These are phyloP conservation scores for Alternaria brassicicola DNA, from an alignment of 2,329 filamentous ascomycete species.

Conservation along the genomic window DNA sequence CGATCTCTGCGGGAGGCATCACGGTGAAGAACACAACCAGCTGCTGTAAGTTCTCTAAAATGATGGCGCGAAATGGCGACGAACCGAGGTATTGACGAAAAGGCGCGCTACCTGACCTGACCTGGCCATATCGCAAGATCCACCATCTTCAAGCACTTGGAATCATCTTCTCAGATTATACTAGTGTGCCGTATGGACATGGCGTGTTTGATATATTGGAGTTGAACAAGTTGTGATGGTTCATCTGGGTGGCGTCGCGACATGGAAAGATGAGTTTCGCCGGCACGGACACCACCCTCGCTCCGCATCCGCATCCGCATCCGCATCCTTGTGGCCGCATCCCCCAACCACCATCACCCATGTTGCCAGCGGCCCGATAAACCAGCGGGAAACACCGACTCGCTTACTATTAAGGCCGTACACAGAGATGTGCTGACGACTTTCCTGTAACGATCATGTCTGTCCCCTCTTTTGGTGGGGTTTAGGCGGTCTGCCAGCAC, in stretches of 20 bases:
- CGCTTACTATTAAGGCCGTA: neutral
- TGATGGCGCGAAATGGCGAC: neutral
- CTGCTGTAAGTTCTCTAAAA: neutral
- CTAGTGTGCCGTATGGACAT: neutral
- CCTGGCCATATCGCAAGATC: neutral
- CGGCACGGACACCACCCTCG: neutral
- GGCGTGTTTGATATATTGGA: neutral
- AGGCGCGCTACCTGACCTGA: neutral
- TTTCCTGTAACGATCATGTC: neutral
- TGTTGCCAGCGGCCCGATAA: neutral
- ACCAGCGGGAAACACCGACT: neutral
- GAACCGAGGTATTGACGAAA: neutral
- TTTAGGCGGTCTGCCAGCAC: neutral
- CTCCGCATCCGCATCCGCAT: neutral
- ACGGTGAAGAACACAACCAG: neutral
- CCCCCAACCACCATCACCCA: neutral
- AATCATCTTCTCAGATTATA: neutral
- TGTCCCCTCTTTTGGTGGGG: constrained; percentile 1
- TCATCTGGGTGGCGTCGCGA: neutral
- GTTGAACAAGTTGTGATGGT: neutral
- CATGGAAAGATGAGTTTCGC: neutral
- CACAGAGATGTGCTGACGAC: neutral
- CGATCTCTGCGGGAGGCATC: neutral
- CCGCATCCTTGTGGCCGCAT: neutral
- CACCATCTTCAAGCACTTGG: neutral